A percentile compares a stretch with the other conserved stretches of the same genome.
Evolutionary conservation across 257 asterid genomes (phyloP).

Genomic region (Fraxinus pennsylvanica): DNA sequence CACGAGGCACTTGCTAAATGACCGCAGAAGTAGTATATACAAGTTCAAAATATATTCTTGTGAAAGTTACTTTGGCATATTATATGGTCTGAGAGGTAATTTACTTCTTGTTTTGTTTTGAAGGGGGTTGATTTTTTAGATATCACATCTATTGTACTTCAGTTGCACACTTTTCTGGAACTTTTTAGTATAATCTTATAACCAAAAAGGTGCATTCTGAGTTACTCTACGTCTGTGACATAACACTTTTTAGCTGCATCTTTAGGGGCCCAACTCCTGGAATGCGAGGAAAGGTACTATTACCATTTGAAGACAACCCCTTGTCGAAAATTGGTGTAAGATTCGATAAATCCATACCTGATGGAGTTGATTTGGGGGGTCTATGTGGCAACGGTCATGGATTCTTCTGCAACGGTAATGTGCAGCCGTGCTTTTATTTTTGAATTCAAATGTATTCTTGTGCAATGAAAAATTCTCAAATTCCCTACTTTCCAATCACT

Average conservation of each 20-base stretch:
- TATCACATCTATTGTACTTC: slow-evolving; percentile 4
- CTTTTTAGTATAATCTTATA: not conserved
- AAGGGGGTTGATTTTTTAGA: not conserved
- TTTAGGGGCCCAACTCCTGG: slow-evolving; percentile 87
- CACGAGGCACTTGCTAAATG: not conserved
- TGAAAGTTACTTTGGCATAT: slow-evolving; percentile 10
- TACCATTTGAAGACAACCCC: slow-evolving; percentile 82
- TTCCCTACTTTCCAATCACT: slow-evolving; percentile 14
- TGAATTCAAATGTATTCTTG: not conserved
- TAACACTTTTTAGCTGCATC: slow-evolving; percentile 35
- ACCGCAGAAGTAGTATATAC: slow-evolving; percentile 2
- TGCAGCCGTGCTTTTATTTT: slow-evolving; percentile 26
- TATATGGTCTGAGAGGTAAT: slow-evolving; percentile 12
- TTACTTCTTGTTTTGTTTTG: slow-evolving; percentile 3
- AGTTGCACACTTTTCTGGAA: not conserved
- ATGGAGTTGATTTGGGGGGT: slow-evolving; percentile 92
- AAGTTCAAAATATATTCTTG: not conserved
- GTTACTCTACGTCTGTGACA: slow-evolving; percentile 13
- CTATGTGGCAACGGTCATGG: slow-evolving; percentile 81
- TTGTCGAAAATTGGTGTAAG: slow-evolving; percentile 80
- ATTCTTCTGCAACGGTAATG: slow-evolving; percentile 90
- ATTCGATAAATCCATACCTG: slow-evolving; percentile 77
- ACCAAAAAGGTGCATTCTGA: slow-evolving; percentile 6
- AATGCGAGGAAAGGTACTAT: slow-evolving; percentile 73
- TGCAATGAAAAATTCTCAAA: not conserved